Evolutionary conservation across 1,139 yeast genomes (phyloP).

Genomic region (Arxiozyma telluris): DNA sequence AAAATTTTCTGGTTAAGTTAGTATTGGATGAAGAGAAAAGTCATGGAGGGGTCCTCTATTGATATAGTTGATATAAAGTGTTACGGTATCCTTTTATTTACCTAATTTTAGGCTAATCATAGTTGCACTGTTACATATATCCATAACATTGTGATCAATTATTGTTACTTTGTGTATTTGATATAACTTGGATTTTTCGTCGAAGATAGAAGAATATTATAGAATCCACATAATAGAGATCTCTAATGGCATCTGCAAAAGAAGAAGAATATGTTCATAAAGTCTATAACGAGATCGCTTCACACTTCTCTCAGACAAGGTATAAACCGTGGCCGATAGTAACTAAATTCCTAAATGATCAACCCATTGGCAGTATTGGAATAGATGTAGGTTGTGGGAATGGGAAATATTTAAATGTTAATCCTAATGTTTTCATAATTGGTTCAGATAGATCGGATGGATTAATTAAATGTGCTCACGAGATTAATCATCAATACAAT

Average conservation of each 20-base stretch:
- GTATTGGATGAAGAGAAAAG: background rate
- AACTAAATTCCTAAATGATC: constrained; percentile 48
- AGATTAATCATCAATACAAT: constrained; percentile 37
- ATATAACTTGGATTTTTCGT: background rate
- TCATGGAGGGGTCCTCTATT: background rate
- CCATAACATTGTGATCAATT: background rate
- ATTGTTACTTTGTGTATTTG: background rate
- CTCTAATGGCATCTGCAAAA: constrained; percentile 40
- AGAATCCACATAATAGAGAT: background rate
- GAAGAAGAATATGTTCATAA: constrained; percentile 78
- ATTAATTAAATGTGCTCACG: constrained; percentile 60
- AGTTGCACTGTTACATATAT: background rate
- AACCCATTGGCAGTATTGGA: constrained; percentile 41
- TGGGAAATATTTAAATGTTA: constrained; percentile 78
- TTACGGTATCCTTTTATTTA: background rate
- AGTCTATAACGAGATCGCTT: constrained; percentile 85
- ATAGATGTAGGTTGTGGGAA: constrained; percentile 92
- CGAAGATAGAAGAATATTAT: background rate
- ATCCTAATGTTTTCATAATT: constrained; percentile 54
- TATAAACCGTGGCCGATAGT: constrained; percentile 99
- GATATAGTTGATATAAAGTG: background rate
- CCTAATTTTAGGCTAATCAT: background rate
- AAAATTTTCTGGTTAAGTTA: too few relatives aligned
- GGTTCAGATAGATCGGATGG: constrained; percentile 85
- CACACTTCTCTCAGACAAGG: constrained; percentile 86